phyloP scores from a whole-genome alignment of 2,329 filamentous ascomycete genomes.

The Colletotrichum musae region DNA sequence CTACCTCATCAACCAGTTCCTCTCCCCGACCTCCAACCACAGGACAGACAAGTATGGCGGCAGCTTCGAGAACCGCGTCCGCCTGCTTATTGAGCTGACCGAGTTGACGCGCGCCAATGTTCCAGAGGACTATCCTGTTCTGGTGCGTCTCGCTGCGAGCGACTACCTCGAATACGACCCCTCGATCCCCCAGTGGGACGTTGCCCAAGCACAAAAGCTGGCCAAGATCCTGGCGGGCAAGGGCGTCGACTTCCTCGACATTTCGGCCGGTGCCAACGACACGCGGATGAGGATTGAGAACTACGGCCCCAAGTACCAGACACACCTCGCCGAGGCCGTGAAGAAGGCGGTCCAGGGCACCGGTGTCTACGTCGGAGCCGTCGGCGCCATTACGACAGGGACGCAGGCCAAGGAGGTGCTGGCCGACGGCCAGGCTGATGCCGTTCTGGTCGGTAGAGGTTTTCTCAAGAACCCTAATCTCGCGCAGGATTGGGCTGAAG shows the following conservation, averaged over 20 bases:
- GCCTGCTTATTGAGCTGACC: slow-evolving; percentile 61
- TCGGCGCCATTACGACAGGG: slow-evolving; percentile 61
- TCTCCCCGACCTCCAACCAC: slow-evolving; percentile 59
- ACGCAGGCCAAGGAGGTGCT: slow-evolving; percentile 62
- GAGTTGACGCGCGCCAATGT: slow-evolving; percentile 72
- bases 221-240: slow-evolving; percentile 72
- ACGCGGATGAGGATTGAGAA: slow-evolving; percentile 68
- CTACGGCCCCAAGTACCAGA: slow-evolving; percentile 76
- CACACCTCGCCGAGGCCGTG: slow-evolving; percentile 74
- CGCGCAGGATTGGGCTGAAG: slow-evolving; percentile 67
- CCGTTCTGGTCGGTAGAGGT: slow-evolving; percentile 61
- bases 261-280: slow-evolving; percentile 77
- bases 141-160: slow-evolving; percentile 78
- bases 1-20: slow-evolving; percentile 63
- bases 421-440: slow-evolving; percentile 60
- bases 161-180: slow-evolving; percentile 78
- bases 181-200: slow-evolving; percentile 72
- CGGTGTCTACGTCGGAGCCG: slow-evolving; percentile 54
- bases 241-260: slow-evolving; percentile 81
- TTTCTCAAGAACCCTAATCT: slow-evolving; percentile 71
- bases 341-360: slow-evolving; percentile 78
- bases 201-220: slow-evolving; percentile 73
- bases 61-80: slow-evolving; percentile 59
- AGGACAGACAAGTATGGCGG: slow-evolving; percentile 64
- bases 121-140: slow-evolving; percentile 76